Percentiles rank a stretch among this genome's conserved stretches.
Evolutionary conservation across 2,329 filamentous ascomycete species (phyloP).

Genomic region (Neobulgaria alba): DNA sequence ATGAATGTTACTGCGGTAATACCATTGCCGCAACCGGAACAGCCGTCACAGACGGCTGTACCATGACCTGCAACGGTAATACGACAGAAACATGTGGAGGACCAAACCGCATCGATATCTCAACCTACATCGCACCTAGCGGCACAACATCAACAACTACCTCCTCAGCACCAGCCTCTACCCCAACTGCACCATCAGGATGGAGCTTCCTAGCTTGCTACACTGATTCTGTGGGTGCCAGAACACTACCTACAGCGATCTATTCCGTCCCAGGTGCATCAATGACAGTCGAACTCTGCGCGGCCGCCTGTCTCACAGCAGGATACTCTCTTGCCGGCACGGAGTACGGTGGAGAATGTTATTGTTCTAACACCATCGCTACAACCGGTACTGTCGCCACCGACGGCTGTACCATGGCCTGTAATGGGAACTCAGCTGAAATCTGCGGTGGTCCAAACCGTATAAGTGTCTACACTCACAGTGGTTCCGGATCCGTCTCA

Average conservation of each 20-base stretch:
- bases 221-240: constrained; percentile 15
- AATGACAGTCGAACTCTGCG: constrained; percentile 17
- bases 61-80: constrained; percentile 1
- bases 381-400: constrained; percentile 5
- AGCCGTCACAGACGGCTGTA: background rate
- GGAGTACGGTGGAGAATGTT: constrained; percentile 28
- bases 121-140: background rate
- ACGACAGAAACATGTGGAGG: background rate
- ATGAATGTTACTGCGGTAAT: constrained; percentile 1
- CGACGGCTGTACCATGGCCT: constrained; percentile 28
- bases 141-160: background rate
- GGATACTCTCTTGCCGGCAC: constrained; percentile 26
- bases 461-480: constrained; percentile 15
- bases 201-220: constrained; percentile 19
- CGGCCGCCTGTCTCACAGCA: constrained; percentile 27
- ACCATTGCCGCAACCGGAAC: background rate
- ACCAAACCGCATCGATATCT: background rate
- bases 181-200: constrained; percentile 7
- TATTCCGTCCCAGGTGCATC: constrained; percentile 11
- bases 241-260: constrained; percentile 11
- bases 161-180: constrained; percentile 2
- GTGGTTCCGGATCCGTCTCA: constrained; percentile 5
- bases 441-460: constrained; percentile 26
- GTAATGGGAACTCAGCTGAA: constrained; percentile 23
- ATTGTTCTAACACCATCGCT: constrained; percentile 13